These are phyloP conservation scores for Platanus orientalis DNA, from an alignment of 164 flowering plant species.

Conservation along the genomic window DNA sequence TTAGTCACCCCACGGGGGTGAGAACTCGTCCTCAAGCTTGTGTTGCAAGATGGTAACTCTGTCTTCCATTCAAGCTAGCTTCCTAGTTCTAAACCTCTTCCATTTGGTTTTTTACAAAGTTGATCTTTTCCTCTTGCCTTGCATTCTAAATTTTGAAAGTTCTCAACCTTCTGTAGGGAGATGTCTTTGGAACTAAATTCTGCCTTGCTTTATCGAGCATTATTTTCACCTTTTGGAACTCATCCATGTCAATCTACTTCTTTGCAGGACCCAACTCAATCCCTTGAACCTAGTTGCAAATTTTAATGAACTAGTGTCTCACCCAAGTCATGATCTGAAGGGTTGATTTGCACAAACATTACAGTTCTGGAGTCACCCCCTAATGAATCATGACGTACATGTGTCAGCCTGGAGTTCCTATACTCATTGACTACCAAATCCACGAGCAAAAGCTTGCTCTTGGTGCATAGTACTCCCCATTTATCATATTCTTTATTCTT, in stretches of 20 bases:
- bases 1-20: too few species aligned
- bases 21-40: too few species aligned
- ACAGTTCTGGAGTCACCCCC: conserved; percentile 88
- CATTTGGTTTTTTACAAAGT: conserved; percentile 47
- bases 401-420: conserved; percentile 94
- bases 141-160: conserved; percentile 53
- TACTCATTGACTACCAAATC: conserved; percentile 88
- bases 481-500: conserved; percentile 60
- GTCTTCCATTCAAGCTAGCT: conserved; percentile 42
- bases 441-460: conserved; percentile 93
- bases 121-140: conserved; percentile 68
- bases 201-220: conserved; percentile 75
- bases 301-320: conserved; percentile 84
- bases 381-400: conserved; percentile 87
- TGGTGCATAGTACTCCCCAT: conserved; percentile 77
- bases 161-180: conserved; percentile 53
- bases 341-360: conserved; percentile 94
- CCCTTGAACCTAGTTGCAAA: conserved; percentile 87
- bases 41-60: too few species aligned
- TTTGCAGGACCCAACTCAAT: conserved; percentile 80
- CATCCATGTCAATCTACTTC: conserved; percentile 70
- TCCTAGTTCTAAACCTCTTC: conserved; percentile 76
- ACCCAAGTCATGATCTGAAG: conserved; percentile 68
- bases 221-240: conserved; percentile 64
- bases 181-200: conserved; percentile 65